phyloP scores from a whole-genome alignment of 257 asterid genomes.

The Fraxinus pennsylvanica region DNA sequence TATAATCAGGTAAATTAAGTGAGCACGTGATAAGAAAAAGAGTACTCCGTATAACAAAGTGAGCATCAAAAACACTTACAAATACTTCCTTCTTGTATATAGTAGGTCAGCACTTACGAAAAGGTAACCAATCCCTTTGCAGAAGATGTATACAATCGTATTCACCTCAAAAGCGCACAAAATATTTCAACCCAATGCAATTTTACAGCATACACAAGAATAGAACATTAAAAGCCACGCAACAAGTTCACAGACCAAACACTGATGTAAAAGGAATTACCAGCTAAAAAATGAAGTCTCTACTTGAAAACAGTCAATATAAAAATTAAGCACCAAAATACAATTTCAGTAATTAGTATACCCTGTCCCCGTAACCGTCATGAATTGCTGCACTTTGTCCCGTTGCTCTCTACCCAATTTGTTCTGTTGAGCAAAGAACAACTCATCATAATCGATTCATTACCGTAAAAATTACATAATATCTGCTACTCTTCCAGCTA shows the following conservation, averaged over 20 bases:
- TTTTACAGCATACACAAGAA: slow-evolving; percentile 1
- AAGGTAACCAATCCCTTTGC: slow-evolving; percentile 3
- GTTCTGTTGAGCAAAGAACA: slow-evolving; percentile 53
- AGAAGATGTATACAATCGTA: background rate
- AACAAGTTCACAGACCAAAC: slow-evolving; percentile 1
- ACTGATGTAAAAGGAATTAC: slow-evolving; percentile 10
- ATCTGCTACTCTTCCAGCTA: background rate
- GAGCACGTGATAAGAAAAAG: background rate
- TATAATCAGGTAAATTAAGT: background rate
- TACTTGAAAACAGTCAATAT: background rate
- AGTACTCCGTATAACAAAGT: background rate
- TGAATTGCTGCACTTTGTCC: slow-evolving; percentile 92
- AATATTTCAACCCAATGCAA: slow-evolving; percentile 2
- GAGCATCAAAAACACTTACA: slow-evolving; percentile 3
- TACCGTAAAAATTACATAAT: background rate
- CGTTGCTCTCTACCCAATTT: slow-evolving; percentile 92
- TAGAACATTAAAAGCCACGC: background rate
- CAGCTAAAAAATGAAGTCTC: background rate
- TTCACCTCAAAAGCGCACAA: slow-evolving; percentile 9
- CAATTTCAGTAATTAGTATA: slow-evolving; percentile 23
- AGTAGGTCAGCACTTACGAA: background rate
- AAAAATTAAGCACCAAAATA: slow-evolving; percentile 7
- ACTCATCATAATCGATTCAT: slow-evolving; percentile 21
- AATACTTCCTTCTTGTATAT: background rate
- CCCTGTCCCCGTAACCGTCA: slow-evolving; percentile 91